A percentile compares a stretch with the other conserved stretches of the same genome.
Conservation (phyloP, 2,329 filamentous ascomycete species). For the Neofusicoccum sp. region DNA sequence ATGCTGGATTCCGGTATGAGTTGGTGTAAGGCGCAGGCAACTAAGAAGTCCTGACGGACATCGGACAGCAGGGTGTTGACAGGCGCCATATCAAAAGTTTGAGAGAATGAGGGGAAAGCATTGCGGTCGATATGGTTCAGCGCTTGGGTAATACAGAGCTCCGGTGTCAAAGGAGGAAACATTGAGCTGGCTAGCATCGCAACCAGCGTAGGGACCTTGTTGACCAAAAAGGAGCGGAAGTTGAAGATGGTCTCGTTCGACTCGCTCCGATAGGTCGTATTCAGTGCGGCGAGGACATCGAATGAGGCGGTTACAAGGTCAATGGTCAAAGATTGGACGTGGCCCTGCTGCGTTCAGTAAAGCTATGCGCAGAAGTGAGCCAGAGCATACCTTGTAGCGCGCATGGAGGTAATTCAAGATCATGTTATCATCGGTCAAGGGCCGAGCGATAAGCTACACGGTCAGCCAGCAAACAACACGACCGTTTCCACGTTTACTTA, state of each 20-base stretch:
- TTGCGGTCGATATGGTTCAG: conserved; percentile 62
- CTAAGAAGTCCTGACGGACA: conserved; percentile 80
- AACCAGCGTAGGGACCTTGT: conserved; percentile 65
- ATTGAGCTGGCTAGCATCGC: conserved; percentile 56
- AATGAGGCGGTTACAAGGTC: conserved; percentile 88
- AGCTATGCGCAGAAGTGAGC: not conserved
- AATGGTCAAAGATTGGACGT: conserved; percentile 72
- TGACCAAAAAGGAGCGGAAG: conserved; percentile 81
- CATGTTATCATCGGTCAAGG: conserved; percentile 75
- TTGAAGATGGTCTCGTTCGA: conserved; percentile 62
- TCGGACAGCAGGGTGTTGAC: conserved; percentile 60
- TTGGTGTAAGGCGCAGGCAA: conserved; percentile 83
- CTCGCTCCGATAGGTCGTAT: conserved; percentile 54
- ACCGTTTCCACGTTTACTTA: conserved; percentile 43
- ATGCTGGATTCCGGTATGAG: conserved; percentile 78
- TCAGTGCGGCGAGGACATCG: conserved; percentile 82
- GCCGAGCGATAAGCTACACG: conserved; percentile 71
- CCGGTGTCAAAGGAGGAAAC: conserved; percentile 59
- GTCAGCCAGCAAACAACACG: conserved; percentile 31
- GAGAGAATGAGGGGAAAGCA: conserved; percentile 63
- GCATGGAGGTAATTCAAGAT: conserved; percentile 80
- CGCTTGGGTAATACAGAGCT: conserved; percentile 65
- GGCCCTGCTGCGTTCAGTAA: conserved; percentile 55
- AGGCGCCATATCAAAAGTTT: conserved; percentile 57
- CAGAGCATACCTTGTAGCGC: conserved; percentile 68